These are phyloP conservation scores for Penicillium sp. DNA, from an alignment of 2,329 filamentous ascomycete species.

Conservation along the genomic window DNA sequence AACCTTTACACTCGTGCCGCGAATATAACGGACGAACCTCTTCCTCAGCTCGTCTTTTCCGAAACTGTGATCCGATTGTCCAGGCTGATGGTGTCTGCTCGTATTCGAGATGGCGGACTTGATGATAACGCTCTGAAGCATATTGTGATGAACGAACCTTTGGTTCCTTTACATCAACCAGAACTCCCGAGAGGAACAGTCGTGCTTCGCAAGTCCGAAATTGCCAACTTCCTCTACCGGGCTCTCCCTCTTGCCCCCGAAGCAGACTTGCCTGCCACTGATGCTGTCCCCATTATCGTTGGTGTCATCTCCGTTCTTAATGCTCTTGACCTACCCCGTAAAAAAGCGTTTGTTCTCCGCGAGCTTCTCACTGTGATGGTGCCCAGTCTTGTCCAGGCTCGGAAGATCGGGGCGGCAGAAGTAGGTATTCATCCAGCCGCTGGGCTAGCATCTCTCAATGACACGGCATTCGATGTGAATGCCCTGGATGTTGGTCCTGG, in stretches of 20 bases:
- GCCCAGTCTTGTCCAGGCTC: constrained; percentile 81
- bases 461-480: constrained; percentile 49
- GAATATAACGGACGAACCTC: constrained; percentile 54
- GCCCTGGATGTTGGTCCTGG: constrained; percentile 44
- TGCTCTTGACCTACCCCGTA: constrained; percentile 75
- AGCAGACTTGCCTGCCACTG: constrained; percentile 68
- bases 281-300: constrained; percentile 76
- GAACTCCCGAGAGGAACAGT: constrained; percentile 39
- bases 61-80: constrained; percentile 59
- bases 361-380: constrained; percentile 83
- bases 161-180: constrained; percentile 35
- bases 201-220: constrained; percentile 61
- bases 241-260: constrained; percentile 66
- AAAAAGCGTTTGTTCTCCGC: constrained; percentile 86
- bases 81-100: constrained; percentile 54
- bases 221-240: constrained; percentile 65
- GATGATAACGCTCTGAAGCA: constrained; percentile 57
- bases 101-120: constrained; percentile 53
- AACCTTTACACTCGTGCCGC: constrained; percentile 57
- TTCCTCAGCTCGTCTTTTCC: constrained; percentile 57
- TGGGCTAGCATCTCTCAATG: constrained; percentile 72
- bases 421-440: constrained; percentile 94
- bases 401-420: constrained; percentile 92
- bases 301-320: constrained; percentile 88
- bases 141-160: constrained; percentile 57